A percentile compares a stretch with the other conserved stretches of the same genome.
phyloP scores from a whole-genome alignment of 306 rosid genomes.

The Inga leiocalycina region DNA sequence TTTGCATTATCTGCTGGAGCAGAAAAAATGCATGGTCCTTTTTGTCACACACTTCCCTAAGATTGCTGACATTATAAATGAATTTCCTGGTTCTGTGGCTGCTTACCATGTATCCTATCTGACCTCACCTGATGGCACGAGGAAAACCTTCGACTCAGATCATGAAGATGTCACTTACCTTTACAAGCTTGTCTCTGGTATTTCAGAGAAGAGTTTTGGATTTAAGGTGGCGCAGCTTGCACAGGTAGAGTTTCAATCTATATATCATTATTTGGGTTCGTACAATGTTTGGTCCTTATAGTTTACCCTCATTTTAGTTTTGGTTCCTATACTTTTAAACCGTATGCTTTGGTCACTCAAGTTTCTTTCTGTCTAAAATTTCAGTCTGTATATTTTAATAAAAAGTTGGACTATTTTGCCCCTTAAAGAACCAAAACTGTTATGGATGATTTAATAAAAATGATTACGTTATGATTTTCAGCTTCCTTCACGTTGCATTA shows the following conservation, averaged over 20 bases:
- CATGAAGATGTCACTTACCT: constrained; percentile 77
- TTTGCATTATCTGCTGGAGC: constrained; percentile 69
- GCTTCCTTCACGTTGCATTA: constrained; percentile 73
- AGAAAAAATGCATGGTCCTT: constrained; percentile 78
- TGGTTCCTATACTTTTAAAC: too few relatives aligned
- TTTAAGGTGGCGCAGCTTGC: constrained; percentile 97
- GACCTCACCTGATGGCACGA: constrained; percentile 51
- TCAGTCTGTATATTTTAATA: too few relatives aligned
- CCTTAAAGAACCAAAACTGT: too few relatives aligned
- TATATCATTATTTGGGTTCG: neutral
- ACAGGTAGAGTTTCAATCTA: constrained; percentile 56
- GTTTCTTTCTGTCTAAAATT: too few relatives aligned
- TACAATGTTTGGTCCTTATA: too few relatives aligned
- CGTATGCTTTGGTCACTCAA: too few relatives aligned
- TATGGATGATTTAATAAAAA: neutral
- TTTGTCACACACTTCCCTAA: constrained; percentile 93
- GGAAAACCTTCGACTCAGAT: constrained; percentile 37
- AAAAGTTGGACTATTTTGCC: too few relatives aligned
- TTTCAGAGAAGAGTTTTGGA: constrained; percentile 86
- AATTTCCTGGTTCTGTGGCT: constrained; percentile 77
- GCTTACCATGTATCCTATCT: constrained; percentile 87
- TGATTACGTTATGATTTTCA: constrained; percentile 43
- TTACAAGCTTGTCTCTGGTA: constrained; percentile 83
- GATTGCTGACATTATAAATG: constrained; percentile 62
- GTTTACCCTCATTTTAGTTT: too few relatives aligned